Evolutionary conservation across 805 yeast species (phyloP).

Genomic region (Candida palmyrensis): DNA sequence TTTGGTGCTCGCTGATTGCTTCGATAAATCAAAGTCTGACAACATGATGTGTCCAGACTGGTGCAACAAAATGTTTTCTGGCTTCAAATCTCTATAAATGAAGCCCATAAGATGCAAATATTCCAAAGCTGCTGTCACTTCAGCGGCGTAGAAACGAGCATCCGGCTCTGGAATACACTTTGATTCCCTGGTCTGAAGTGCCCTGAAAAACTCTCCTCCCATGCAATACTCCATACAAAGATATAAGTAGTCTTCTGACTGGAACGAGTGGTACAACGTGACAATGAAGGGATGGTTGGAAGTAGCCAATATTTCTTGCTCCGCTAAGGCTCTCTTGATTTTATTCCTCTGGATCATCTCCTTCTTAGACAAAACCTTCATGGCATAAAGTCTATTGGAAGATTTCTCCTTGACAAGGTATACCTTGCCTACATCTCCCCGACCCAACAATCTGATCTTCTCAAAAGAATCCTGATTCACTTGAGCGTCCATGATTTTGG

Average conservation of each 20-base stretch:
- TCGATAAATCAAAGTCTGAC: constrained; percentile 92
- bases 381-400: constrained; percentile 75
- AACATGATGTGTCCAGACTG: constrained; percentile 98
- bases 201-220: constrained; percentile 98
- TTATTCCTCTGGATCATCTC: constrained; percentile 96
- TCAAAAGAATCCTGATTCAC: constrained; percentile 88
- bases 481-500: constrained; percentile 67
- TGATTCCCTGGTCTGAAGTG: constrained; percentile 83
- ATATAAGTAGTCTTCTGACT: constrained; percentile 84
- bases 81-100: constrained; percentile 93
- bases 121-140: constrained; percentile 94
- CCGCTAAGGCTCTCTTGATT: constrained; percentile 91
- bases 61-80: constrained; percentile 90
- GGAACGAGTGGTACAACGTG: constrained; percentile 92
- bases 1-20: constrained; percentile 74
- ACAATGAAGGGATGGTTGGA: constrained; percentile 97
- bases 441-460: constrained; percentile 83
- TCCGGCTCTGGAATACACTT: constrained; percentile 84
- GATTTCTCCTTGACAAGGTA: constrained; percentile 82
- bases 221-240: constrained; percentile 98
- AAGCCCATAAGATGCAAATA: constrained; percentile 95
- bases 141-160: constrained; percentile 93
- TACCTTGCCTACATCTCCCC: constrained; percentile 97
- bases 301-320: constrained; percentile 92
- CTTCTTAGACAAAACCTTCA: constrained; percentile 83